These are phyloP conservation scores for Cutaneotrichosporon dermatis DNA, from an alignment of 1,284 basidiomycete genomes.

Conservation along the genomic window DNA sequence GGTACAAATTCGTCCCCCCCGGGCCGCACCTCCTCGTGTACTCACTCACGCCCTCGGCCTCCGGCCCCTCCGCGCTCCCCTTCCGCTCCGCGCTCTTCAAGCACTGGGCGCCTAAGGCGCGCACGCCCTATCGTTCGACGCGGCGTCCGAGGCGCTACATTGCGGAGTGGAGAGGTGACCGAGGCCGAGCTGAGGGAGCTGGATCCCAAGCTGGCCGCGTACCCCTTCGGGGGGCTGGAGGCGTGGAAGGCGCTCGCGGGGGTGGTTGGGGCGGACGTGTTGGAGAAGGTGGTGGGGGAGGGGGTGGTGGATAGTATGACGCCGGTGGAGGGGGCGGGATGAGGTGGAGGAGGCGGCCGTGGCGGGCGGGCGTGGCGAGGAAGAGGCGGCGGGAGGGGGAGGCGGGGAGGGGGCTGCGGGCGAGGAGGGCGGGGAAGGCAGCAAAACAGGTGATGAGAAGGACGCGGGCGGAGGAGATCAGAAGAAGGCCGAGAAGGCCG, in stretches of 20 bases:
- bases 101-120: constrained; percentile 25
- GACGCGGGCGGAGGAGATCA: neutral
- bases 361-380: neutral
- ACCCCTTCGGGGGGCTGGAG: constrained; percentile 41
- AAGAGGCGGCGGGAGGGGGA: neutral
- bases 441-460: neutral
- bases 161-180: constrained; percentile 18
- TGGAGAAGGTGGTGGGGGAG: constrained; percentile 39
- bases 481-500: neutral
- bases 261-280: constrained; percentile 27
- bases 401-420: too few relatives aligned
- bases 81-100: constrained; percentile 29
- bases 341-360: constrained; percentile 2
- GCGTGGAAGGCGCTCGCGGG: constrained; percentile 40
- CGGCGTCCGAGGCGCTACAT: neutral
- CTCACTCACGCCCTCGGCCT: constrained; percentile 15
- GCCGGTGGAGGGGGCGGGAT: constrained; percentile 28
- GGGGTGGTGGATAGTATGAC: constrained; percentile 40
- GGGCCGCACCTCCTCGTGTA: constrained; percentile 45
- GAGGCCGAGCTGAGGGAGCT: constrained; percentile 46
- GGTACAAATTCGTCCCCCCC: constrained; percentile 47
- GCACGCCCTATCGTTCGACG: constrained; percentile 31
- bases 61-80: constrained; percentile 24
- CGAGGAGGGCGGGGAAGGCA: neutral
- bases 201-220: constrained; percentile 48